These are phyloP conservation scores for Verbena officinalis DNA, from an alignment of 257 asterid species.

Conservation along the genomic window DNA sequence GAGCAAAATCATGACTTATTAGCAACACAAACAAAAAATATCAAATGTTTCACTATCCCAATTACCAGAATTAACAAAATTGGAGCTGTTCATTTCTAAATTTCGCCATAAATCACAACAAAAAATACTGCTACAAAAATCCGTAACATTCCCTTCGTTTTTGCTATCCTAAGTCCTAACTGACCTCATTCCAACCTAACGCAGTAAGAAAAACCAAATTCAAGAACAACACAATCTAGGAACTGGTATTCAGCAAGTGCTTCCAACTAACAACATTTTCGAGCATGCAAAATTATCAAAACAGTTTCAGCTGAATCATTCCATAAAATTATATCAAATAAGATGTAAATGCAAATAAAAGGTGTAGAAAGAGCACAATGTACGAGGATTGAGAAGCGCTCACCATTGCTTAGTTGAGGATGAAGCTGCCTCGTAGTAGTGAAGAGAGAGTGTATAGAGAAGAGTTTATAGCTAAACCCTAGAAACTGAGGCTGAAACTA, in stretches of 20 bases:
- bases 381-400: slow-evolving; percentile 5
- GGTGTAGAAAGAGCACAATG: neutral
- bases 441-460: neutral
- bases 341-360: neutral
- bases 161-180: no score
- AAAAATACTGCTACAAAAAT: no score
- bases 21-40: no score
- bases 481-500: slow-evolving; percentile 8
- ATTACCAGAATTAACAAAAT: no score
- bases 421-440: slow-evolving; percentile 24
- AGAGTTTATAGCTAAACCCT: slow-evolving; percentile 34
- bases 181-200: no score
- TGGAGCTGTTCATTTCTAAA: no score
- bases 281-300: neutral
- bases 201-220: neutral
- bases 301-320: neutral
- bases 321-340: neutral
- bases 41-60: no score
- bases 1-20: no score
- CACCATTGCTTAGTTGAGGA: slow-evolving; percentile 33
- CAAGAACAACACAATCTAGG: neutral
- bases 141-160: no score
- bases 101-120: no score
- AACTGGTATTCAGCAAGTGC: neutral
- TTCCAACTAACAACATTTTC: slow-evolving; percentile 1